phyloP scores from a whole-genome alignment of 208 protist genomes.

The Angomonas ambiguus region DNA sequence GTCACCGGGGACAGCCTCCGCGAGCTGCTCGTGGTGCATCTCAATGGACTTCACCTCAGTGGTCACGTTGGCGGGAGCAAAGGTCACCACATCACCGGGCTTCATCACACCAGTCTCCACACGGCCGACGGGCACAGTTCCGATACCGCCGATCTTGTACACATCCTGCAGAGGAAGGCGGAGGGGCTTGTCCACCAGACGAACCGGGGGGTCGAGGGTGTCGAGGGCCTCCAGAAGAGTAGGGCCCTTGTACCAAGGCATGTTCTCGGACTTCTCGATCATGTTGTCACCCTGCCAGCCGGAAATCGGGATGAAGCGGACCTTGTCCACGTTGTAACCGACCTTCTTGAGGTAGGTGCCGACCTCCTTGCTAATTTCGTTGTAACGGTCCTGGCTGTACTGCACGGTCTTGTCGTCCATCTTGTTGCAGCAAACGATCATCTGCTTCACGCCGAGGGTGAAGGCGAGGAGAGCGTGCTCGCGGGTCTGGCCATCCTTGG shows the following conservation, averaged over 20 bases:
- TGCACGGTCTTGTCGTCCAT: constrained; percentile 88
- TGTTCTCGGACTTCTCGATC: constrained; percentile 84
- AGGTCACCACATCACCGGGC: constrained; percentile 55
- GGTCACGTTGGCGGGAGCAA: constrained; percentile 46
- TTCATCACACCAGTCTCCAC: constrained; percentile 58
- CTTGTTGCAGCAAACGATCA: constrained; percentile 92
- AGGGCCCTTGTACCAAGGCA: constrained; percentile 91
- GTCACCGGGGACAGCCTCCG: constrained; percentile 83
- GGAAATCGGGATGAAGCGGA: constrained; percentile 93
- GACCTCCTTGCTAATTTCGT: constrained; percentile 83
- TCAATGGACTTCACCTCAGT: constrained; percentile 84
- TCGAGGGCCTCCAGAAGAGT: constrained; percentile 93
- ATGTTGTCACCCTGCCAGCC: constrained; percentile 96
- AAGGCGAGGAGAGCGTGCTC: constrained; percentile 90
- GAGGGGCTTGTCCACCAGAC: constrained; percentile 93
- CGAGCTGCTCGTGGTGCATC: constrained; percentile 84
- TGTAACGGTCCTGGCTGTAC: constrained; percentile 86
- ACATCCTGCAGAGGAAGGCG: constrained; percentile 94
- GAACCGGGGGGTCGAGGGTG: constrained; percentile 67
- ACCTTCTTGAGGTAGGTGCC: constrained; percentile 81
- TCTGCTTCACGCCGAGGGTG: constrained; percentile 87
- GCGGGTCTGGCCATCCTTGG: constrained; percentile 89
- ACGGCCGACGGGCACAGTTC: constrained; percentile 54
- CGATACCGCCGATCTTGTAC: constrained; percentile 94
- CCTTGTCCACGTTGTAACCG: constrained; percentile 92